These are phyloP conservation scores for Kitagawia praeruptora DNA, from an alignment of 129 eudicot genomes.

Conservation along the genomic window DNA sequence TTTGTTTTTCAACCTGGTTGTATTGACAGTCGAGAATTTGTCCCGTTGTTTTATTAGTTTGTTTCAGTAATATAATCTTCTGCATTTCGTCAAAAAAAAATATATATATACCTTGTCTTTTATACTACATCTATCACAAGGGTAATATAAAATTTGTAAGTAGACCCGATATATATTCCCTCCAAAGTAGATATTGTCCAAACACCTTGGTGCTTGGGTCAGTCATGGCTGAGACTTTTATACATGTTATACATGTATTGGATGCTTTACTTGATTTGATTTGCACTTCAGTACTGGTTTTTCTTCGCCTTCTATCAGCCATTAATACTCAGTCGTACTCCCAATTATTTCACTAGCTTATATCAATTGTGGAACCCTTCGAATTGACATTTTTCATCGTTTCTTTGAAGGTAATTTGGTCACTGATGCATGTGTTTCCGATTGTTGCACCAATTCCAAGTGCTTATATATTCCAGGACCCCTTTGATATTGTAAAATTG, in stretches of 20 bases:
- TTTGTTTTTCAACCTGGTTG: too few relatives aligned
- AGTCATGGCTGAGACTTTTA: not conserved
- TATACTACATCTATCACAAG: too few relatives aligned
- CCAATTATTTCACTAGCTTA: not conserved
- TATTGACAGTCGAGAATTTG: too few relatives aligned
- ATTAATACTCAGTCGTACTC: not conserved
- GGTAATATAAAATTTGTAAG: not conserved
- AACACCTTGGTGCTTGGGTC: not conserved
- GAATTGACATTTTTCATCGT: not conserved
- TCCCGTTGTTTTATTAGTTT: too few relatives aligned
- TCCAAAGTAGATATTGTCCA: not conserved
- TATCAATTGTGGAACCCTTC: not conserved
- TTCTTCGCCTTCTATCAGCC: not conserved
- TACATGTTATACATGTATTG: not conserved
- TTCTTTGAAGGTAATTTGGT: not conserved
- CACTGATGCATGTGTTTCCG: not conserved
- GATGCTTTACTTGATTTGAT: conserved; percentile 5
- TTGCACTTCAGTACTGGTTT: not conserved
- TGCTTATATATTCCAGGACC: not conserved
- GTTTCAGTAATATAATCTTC: too few relatives aligned
- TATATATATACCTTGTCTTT: not conserved
- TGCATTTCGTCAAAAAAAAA: too few relatives aligned
- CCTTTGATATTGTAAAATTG: too few relatives aligned
- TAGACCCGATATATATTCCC: not conserved
- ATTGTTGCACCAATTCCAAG: not conserved